phyloP scores from a whole-genome alignment of 2,329 filamentous ascomycete species.

The Pestalotiopsis sp. region DNA sequence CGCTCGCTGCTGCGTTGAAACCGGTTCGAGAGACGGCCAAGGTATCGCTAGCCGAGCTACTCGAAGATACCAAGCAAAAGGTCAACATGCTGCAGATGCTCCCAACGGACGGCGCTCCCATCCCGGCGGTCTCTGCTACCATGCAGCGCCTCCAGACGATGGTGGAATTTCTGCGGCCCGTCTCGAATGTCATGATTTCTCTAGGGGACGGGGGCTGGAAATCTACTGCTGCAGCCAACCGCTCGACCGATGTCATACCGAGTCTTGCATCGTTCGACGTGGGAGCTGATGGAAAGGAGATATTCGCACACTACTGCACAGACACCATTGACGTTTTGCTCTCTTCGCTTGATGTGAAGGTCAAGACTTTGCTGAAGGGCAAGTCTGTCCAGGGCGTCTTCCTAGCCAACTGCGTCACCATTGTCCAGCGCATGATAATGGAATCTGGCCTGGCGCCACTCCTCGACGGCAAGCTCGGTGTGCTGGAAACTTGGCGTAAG shows the following conservation, averaged over 20 bases:
- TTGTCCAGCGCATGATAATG: slow-evolving; percentile 82
- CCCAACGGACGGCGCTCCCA: slow-evolving; percentile 74
- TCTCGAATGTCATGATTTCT: slow-evolving; percentile 88
- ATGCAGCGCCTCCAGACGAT: slow-evolving; percentile 86
- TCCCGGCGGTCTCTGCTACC: slow-evolving; percentile 78
- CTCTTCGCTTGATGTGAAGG: slow-evolving; percentile 72
- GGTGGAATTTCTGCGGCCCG: slow-evolving; percentile 80
- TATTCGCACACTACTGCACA: slow-evolving; percentile 86
- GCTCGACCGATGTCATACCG: slow-evolving; percentile 64
- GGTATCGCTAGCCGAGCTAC: slow-evolving; percentile 74
- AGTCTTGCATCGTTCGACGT: slow-evolving; percentile 82
- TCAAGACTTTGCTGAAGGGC: slow-evolving; percentile 69
- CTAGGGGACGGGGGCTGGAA: slow-evolving; percentile 93
- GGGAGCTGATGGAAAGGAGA: slow-evolving; percentile 80
- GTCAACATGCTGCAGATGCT: slow-evolving; percentile 66
- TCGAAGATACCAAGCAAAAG: slow-evolving; percentile 79
- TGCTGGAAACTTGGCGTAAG: slow-evolving; percentile 84
- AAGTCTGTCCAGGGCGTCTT: slow-evolving; percentile 85
- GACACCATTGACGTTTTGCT: slow-evolving; percentile 87
- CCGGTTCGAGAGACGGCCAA: slow-evolving; percentile 93
- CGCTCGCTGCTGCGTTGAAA: slow-evolving; percentile 81
- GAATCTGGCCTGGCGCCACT: slow-evolving; percentile 76
- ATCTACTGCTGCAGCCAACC: slow-evolving; percentile 46
- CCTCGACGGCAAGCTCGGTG: slow-evolving; percentile 63
- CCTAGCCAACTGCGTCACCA: slow-evolving; percentile 81